Percentiles rank a stretch among this genome's conserved stretches.
phyloP scores from a whole-genome alignment of 257 asterid species.

The Solanum pinnatisectum region DNA sequence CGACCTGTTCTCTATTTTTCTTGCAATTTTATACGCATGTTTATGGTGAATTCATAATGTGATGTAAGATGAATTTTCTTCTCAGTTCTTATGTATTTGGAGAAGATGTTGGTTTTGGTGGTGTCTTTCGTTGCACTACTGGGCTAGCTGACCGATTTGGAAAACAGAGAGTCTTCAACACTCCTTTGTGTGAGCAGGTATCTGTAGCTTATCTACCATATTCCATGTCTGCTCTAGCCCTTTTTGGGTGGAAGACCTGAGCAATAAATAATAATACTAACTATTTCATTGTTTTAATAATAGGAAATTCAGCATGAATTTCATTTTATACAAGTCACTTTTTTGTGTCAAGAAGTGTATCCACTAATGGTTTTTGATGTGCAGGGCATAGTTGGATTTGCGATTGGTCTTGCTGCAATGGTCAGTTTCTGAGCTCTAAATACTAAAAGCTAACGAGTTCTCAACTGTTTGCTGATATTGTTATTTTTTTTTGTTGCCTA shows the following conservation, averaged over 20 bases:
- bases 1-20: background rate
- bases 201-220: background rate
- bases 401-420: slow-evolving; percentile 95
- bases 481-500: background rate
- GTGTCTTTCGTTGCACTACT: slow-evolving; percentile 95
- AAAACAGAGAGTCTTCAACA: slow-evolving; percentile 81
- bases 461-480: background rate
- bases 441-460: background rate
- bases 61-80: background rate
- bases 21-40: background rate
- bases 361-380: slow-evolving; percentile 1
- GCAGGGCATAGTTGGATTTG: slow-evolving; percentile 98
- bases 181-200: slow-evolving; percentile 99
- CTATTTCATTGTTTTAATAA: background rate
- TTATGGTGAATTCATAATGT: background rate
- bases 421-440: slow-evolving; percentile 20
- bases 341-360: background rate
- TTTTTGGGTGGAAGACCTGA: background rate
- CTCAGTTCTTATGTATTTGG: slow-evolving; percentile 85
- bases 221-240: background rate
- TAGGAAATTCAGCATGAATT: background rate
- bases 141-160: slow-evolving; percentile 90
- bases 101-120: slow-evolving; percentile 96
- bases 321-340: background rate
- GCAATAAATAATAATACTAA: background rate